A percentile compares a stretch with the other conserved stretches of the same genome.
Evolutionary conservation across 2,329 filamentous ascomycete species (phyloP).

Genomic region (Pochonia chlamydosporia): DNA sequence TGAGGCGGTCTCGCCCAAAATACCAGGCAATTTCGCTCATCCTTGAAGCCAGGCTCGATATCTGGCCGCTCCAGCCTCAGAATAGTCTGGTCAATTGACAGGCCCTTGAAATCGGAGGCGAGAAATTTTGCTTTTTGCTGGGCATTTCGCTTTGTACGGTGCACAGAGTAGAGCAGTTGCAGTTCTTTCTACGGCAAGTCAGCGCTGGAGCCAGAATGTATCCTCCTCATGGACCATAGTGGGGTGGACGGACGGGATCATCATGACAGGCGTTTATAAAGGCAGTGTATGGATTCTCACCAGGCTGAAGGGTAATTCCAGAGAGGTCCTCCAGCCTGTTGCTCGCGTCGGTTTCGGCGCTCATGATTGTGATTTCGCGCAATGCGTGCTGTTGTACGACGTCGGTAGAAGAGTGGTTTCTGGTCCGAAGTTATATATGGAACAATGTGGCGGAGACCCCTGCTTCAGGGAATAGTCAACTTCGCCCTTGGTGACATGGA

Average conservation of each 20-base stretch:
- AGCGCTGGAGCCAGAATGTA: background rate
- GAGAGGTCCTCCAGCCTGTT: conserved; percentile 52
- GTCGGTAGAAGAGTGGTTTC: too few relatives aligned
- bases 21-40: conserved; percentile 75
- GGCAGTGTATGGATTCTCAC: conserved; percentile 70
- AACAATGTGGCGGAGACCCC: too few relatives aligned
- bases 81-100: conserved; percentile 72
- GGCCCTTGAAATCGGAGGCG: conserved; percentile 58
- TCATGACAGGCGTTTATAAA: conserved; percentile 63
- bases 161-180: conserved; percentile 65
- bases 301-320: conserved; percentile 40
- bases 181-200: conserved; percentile 49
- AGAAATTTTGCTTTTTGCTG: conserved; percentile 74
- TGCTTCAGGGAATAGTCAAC: too few relatives aligned
- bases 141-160: conserved; percentile 68
- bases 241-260: conserved; percentile 51
- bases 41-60: conserved; percentile 62
- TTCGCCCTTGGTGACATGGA: too few relatives aligned
- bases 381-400: too few relatives aligned
- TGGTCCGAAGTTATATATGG: too few relatives aligned
- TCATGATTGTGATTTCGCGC: background rate
- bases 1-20: conserved; percentile 82
- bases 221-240: background rate
- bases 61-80: conserved; percentile 59
- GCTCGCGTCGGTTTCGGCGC: conserved; percentile 27